phyloP scores from a whole-genome alignment of 768 basidiomycete species.

The Tricholoma flavovirens region DNA sequence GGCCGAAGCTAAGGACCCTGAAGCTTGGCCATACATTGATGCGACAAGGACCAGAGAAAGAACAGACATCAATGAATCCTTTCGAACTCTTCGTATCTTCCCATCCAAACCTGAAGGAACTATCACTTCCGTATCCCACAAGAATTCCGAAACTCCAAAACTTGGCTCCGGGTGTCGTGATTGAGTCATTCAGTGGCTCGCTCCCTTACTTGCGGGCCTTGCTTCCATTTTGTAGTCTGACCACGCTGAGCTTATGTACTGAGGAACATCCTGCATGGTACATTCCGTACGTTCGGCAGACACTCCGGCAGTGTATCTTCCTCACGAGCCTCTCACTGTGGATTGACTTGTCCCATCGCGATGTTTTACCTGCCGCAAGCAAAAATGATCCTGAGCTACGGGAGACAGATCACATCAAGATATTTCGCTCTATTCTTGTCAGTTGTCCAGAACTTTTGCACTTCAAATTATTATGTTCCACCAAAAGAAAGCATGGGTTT shows the following conservation, averaged over 20 bases:
- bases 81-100: constrained; percentile 15
- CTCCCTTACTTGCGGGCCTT: constrained; percentile 11
- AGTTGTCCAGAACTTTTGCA: constrained; percentile 14
- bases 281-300: constrained; percentile 12
- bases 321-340: constrained; percentile 14
- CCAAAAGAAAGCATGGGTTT: constrained; percentile 14
- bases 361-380: constrained; percentile 2
- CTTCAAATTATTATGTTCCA: constrained; percentile 17
- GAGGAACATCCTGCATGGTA: constrained; percentile 16
- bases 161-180: constrained; percentile 5
- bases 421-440: constrained; percentile 14
- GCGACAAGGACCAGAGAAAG: constrained; percentile 7
- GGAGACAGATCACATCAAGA: constrained; percentile 17
- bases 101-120: constrained; percentile 12
- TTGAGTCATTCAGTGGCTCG: constrained; percentile 16
- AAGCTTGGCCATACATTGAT: constrained; percentile 15
- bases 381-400: constrained; percentile 7
- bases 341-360: constrained; percentile 16
- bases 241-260: constrained; percentile 13
- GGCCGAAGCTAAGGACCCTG: constrained; percentile 17
- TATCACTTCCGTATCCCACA: constrained; percentile 14
- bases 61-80: constrained; percentile 4
- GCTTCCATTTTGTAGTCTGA: constrained; percentile 11
- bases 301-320: constrained; percentile 8
- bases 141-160: constrained; percentile 10